Evolutionary conservation across 139 green algal species (phyloP), one percentile per base, ranked within the genome.

Genomic region (Volvox reticuliferus): DNA sequence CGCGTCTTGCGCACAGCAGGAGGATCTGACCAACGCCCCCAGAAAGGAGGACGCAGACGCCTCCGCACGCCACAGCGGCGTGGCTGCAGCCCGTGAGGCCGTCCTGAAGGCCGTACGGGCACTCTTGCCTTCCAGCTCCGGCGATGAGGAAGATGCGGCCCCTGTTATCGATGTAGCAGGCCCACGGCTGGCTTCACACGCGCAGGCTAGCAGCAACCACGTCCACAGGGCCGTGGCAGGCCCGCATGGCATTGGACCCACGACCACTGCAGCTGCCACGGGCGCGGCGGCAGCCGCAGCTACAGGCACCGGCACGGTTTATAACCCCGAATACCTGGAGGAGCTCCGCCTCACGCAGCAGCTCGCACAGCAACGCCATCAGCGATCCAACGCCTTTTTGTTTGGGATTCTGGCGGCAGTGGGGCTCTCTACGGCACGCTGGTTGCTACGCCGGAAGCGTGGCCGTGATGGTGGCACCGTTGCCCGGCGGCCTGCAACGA

Each of bases 301-400:
- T 26, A 36, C 76, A 82, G 32, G 17, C 32, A 9, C 44, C 3
- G 84, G 18, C 14, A 82, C 69, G 0, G 26, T 35, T 28, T 90
- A 85, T 73, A 22, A 35, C 0, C 17, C 61, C 0, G 55, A 79
- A 13, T 93, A 93, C 76, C 67, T 90, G 32, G 83, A 90, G 37
- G 79, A 93, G 90, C 20, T 76, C 61, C 12, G 26, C 26, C 65
- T 93, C 71, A 19, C 3, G 33, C 37, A 32, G 36, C 61, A 36
- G 90, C 16, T 90, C 61, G 62, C 68, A 6, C 2, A 20, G 90
- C 90, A 93, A 63, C 76, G 62, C 36, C 30, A 36, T 21, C 83
- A 90, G 77, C 90, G 90, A 30, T 81, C 83, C 9, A 18, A 20
- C 24, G 90, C 90, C n/a, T 90, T 93, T 50, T 28, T 33, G 73